A percentile compares a stretch with the other conserved stretches of the same genome.
Conservation (phyloP, 306 rosid species). For the Crataegus laevigata region DNA sequence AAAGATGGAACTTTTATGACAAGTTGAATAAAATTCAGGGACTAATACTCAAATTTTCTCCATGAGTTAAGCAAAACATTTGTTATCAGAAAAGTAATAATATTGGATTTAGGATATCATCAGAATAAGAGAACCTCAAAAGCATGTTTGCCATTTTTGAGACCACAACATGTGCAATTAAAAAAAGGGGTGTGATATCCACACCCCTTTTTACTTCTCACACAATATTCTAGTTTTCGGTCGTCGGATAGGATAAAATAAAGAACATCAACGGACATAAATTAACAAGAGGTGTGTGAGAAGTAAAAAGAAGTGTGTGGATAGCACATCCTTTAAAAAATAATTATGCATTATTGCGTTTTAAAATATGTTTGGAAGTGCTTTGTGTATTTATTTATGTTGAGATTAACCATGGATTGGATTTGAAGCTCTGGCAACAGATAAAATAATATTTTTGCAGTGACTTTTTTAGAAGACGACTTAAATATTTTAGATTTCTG, state of each 20-base stretch:
- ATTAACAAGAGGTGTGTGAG: too few relatives aligned
- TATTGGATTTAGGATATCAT: slow-evolving; percentile 8
- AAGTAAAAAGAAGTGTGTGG: too few relatives aligned
- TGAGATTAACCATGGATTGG: neutral
- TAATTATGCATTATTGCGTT: neutral
- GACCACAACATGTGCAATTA: slow-evolving; percentile 4
- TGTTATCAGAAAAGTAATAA: slow-evolving; percentile 14
- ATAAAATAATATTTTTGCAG: neutral
- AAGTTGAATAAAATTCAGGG: too few relatives aligned
- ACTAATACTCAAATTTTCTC: neutral
- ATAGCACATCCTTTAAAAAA: too few relatives aligned
- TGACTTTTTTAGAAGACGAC: neutral
- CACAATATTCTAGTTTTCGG: too few relatives aligned
- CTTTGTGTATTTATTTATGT: neutral
- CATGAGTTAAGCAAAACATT: neutral
- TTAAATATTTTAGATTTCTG: neutral
- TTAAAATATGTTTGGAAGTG: neutral
- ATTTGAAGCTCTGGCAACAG: slow-evolving; percentile 2
- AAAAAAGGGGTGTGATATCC: too few relatives aligned
- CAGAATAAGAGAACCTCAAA: neutral
- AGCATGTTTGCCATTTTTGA: slow-evolving; percentile 3
- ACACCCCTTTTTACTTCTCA: too few relatives aligned
- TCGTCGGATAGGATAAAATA: too few relatives aligned
- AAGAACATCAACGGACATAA: too few relatives aligned
- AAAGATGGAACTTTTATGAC: too few relatives aligned